phyloP scores from a whole-genome alignment of 2,329 filamentous ascomycete species.

The Acephala macrosclerotiorum region DNA sequence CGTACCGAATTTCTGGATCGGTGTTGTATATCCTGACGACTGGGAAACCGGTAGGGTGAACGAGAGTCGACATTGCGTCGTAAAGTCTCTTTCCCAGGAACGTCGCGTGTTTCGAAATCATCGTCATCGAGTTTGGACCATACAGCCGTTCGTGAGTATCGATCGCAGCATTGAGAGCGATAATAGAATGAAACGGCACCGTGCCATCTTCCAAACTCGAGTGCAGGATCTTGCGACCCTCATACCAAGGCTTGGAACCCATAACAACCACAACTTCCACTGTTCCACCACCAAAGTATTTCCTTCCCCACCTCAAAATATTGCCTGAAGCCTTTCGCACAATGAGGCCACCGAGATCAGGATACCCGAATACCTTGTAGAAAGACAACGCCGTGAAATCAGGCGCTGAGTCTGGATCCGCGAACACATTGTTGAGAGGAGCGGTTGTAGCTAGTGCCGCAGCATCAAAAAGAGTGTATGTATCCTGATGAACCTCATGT shows the following conservation, averaged over 20 bases:
- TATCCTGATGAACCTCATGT: slow-evolving; percentile 34
- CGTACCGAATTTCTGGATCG: slow-evolving; percentile 41
- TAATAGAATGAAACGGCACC: slow-evolving; percentile 84
- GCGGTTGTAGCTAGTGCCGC: slow-evolving; percentile 80
- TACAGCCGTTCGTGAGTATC: slow-evolving; percentile 72
- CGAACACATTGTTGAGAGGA: slow-evolving; percentile 66
- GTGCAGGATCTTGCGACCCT: slow-evolving; percentile 74
- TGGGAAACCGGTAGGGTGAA: slow-evolving; percentile 65
- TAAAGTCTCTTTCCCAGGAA: slow-evolving; percentile 67
- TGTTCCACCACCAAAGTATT: slow-evolving; percentile 90
- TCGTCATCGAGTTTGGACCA: slow-evolving; percentile 62
- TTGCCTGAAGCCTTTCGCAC: slow-evolving; percentile 73
- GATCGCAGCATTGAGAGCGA: slow-evolving; percentile 79
- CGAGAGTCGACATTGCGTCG: slow-evolving; percentile 62
- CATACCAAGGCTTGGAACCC: slow-evolving; percentile 80
- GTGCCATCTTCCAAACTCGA: slow-evolving; percentile 88
- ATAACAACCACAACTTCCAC: slow-evolving; percentile 83
- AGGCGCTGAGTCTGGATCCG: slow-evolving; percentile 65
- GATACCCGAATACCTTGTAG: slow-evolving; percentile 95
- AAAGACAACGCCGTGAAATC: slow-evolving; percentile 88
- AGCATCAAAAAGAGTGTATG: slow-evolving; percentile 80
- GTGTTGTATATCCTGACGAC: slow-evolving; percentile 35
- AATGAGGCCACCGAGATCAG: slow-evolving; percentile 83
- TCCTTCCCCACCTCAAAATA: slow-evolving; percentile 67
- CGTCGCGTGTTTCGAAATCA: slow-evolving; percentile 72